Base-by-base conservation (phyloP, 495 filamentous ascomycete species). In the Aspergillus incahuasiensis region DNA sequence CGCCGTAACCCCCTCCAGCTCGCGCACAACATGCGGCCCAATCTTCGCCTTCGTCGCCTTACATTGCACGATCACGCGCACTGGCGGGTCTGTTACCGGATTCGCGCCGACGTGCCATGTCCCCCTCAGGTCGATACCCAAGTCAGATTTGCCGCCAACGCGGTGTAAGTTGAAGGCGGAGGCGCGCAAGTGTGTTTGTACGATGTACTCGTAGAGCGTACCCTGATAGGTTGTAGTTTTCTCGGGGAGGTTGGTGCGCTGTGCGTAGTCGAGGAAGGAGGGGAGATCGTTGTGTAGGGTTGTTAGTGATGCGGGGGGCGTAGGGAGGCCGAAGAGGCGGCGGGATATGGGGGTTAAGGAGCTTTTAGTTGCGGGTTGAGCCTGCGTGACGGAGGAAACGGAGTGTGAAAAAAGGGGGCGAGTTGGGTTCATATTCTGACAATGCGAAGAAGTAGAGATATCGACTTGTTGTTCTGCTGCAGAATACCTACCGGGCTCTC, bases 61-160 rank as follows among this genome's bases (percentile, higher is more conserved):
- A 74, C 94, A 98, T 66, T 96, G 91, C 19, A 90, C 73, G 5
- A 96, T 60, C 1, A 90, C 82, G 48, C 79, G 80, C 5, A 94
- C 54, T 0, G 82, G 77, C 1, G 54, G 18, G 20, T 41, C 47
- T 7, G 18, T 22, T 8, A 47, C 30, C 24, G 28, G 49, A 9
- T 42, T 28, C 1, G 21, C 61, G 42, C 56, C 62, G 41, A 59
- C 54, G 9, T 75, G 69, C 92, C 92, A 97, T 16, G 82, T 82
- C 20, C 91, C 92, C 2, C 90, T 72, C 0, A 97, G 80, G 67
- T 97, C 92, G 64, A 95, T 88, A 30, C 92, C 92, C 47, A 72
- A 75, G 70, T 97, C 92, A 15, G 81, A 81, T 24, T 74, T 75
- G 35, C 88, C 87, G 59, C 94, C 94, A 15, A 86, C 80, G 42